phyloP scores from a whole-genome alignment of 495 filamentous ascomycete genomes.

The Alectoria sarmentosa region DNA sequence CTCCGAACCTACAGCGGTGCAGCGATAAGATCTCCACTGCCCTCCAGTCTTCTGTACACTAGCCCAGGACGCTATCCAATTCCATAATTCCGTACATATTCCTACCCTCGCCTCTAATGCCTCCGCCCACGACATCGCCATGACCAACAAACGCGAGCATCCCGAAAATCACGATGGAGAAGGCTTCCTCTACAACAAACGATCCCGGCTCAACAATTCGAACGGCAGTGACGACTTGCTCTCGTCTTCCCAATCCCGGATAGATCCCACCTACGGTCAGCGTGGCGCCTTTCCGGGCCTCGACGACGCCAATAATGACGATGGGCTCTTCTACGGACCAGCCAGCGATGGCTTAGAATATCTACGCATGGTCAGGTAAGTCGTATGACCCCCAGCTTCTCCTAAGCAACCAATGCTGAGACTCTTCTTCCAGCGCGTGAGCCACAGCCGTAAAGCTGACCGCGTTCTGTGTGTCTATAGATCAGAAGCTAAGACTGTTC shows the following conservation, averaged over 20 bases:
- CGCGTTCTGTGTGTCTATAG: conserved; percentile 42
- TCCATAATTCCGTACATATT: no score
- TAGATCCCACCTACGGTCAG: conserved; percentile 67
- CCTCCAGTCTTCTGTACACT: no score
- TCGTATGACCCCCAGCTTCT: neutral
- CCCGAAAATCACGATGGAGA: neutral
- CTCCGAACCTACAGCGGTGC: no score
- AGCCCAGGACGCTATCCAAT: no score
- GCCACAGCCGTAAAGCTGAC: conserved; percentile 27
- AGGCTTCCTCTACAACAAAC: neutral
- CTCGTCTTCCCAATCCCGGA: conserved; percentile 33
- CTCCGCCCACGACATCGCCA: neutral
- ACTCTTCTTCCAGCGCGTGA: conserved; percentile 7
- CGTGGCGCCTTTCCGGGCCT: conserved; percentile 69
- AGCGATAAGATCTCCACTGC: no score
- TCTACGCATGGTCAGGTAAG: conserved; percentile 75
- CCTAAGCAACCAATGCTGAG: conserved; percentile 11
- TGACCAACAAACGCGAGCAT: conserved; percentile 21
- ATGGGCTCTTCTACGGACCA: conserved; percentile 43
- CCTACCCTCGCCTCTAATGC: neutral
- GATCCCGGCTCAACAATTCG: conserved; percentile 9
- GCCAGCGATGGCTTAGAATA: conserved; percentile 64
- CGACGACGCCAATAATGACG: conserved; percentile 45
- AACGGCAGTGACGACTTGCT: conserved; percentile 10
- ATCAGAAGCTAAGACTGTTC: conserved; percentile 65